Conservation (phyloP, 345 rosid genomes). For the Mallotus nudiflorus region DNA sequence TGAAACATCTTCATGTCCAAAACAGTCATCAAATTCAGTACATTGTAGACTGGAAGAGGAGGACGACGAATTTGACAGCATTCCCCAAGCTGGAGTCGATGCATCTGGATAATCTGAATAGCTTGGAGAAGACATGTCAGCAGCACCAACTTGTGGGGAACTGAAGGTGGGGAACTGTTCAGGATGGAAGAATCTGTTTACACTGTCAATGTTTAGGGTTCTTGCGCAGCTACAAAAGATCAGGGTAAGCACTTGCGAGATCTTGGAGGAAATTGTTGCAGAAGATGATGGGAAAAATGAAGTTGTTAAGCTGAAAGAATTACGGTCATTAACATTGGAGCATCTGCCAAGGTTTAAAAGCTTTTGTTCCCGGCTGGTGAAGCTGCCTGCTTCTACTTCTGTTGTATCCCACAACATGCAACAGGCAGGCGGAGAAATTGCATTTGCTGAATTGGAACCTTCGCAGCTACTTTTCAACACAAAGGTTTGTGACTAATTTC, state of each 20-base stretch:
- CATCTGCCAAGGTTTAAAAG: not conserved
- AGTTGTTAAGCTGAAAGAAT: not conserved
- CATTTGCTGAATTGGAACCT: too few species aligned
- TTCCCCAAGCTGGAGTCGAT: slow-evolving; percentile 17
- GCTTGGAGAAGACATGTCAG: slow-evolving; percentile 17
- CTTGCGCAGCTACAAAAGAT: slow-evolving; percentile 23
- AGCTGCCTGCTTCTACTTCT: too few species aligned
- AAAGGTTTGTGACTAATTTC: too few species aligned
- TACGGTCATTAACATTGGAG: not conserved
- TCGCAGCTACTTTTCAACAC: too few species aligned
- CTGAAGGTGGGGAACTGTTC: slow-evolving; percentile 11
- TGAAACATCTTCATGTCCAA: not conserved
- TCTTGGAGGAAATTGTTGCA: slow-evolving; percentile 17
- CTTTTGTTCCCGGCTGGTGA: too few species aligned
- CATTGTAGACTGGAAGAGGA: not conserved
- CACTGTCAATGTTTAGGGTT: slow-evolving; percentile 9
- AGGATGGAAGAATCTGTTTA: slow-evolving; percentile 9
- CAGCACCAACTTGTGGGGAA: not conserved
- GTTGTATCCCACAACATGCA: too few species aligned
- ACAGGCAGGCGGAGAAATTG: too few species aligned
- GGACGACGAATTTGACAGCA: not conserved
- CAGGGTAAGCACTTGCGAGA: slow-evolving; percentile 10
- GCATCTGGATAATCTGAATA: slow-evolving; percentile 3
- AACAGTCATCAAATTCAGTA: slow-evolving; percentile 2
- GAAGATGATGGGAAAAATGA: not conserved